Evolutionary conservation across 2,329 filamentous ascomycete species (phyloP).

Genomic region (Aspergillus hiratsukae): DNA sequence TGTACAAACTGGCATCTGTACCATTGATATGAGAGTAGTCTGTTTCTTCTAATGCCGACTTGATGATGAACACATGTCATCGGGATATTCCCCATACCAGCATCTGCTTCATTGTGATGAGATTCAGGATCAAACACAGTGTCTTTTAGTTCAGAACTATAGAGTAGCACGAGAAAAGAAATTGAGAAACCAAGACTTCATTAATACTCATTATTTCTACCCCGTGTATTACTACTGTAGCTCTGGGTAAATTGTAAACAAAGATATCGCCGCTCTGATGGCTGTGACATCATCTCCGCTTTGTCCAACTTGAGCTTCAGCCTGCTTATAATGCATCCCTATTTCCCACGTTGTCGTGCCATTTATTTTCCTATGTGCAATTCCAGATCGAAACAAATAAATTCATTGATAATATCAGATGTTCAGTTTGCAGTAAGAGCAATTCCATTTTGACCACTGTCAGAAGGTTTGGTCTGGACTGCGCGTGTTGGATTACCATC

Average conservation of each 20-base stretch:
- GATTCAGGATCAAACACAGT: not conserved
- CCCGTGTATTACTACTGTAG: not conserved
- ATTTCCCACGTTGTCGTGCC: not conserved
- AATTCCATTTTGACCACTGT: not conserved
- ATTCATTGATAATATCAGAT: not conserved
- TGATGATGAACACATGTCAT: not conserved
- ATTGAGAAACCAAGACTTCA: not conserved
- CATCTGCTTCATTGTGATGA: not conserved
- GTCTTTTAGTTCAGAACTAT: not conserved
- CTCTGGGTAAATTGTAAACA: not conserved
- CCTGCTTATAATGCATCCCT: not conserved
- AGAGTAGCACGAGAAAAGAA: too few species aligned
- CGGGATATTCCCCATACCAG: not conserved
- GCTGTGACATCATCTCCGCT: conserved; percentile 7
- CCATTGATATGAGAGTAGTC: not conserved
- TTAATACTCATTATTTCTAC: not conserved
- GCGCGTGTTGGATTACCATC: too few species aligned
- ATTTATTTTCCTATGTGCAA: not conserved
- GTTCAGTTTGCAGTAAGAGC: not conserved
- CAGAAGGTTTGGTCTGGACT: not conserved
- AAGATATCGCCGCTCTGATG: not conserved
- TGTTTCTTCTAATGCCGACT: not conserved
- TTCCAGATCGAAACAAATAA: not conserved
- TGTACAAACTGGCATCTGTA: not conserved
- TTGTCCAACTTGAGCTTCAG: not conserved